Conservation (phyloP, 106 monocot genomes). For the Alisma plantagoaquatica region DNA sequence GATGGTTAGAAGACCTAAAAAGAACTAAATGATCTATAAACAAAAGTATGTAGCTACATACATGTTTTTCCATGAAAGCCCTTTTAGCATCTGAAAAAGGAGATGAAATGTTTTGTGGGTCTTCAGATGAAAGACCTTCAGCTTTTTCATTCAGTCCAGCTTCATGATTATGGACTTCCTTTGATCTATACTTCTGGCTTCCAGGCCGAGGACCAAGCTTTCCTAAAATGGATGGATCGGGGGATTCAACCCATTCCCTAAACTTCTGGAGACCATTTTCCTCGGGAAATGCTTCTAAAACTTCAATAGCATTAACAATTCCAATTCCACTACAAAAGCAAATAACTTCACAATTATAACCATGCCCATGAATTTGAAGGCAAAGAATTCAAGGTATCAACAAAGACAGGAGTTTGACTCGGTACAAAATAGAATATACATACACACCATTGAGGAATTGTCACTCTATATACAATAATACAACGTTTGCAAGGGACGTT, state of each 20-base stretch:
- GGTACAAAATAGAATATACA: too few species aligned
- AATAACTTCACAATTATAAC: constrained; percentile 16
- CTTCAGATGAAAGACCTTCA: constrained; percentile 11
- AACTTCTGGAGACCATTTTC: constrained; percentile 81
- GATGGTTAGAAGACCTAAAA: not conserved
- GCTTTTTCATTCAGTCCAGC: constrained; percentile 13
- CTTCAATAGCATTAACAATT: constrained; percentile 98
- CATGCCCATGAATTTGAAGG: not conserved
- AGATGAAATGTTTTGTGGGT: too few species aligned
- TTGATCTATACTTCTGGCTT: too few species aligned
- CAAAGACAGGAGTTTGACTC: too few species aligned
- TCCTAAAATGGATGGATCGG: constrained; percentile 71
- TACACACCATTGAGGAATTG: too few species aligned
- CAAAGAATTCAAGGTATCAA: too few species aligned
- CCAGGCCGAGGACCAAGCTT: constrained; percentile 37
- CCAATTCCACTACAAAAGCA: constrained; percentile 99
- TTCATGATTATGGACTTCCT: too few species aligned
- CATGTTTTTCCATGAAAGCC: constrained; percentile 78
- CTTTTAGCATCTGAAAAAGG: constrained; percentile 32
- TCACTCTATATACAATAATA: too few species aligned
- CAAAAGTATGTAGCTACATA: constrained; percentile 12
- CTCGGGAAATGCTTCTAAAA: constrained; percentile 88
- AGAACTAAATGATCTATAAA: not conserved
- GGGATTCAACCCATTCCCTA: constrained; percentile 89
- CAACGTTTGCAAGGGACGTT: too few species aligned